Evolutionary conservation across 2,329 filamentous ascomycete genomes (phyloP), one percentile per base, ranked within the genome.

Genomic region (Epicoccum nigrum): DNA sequence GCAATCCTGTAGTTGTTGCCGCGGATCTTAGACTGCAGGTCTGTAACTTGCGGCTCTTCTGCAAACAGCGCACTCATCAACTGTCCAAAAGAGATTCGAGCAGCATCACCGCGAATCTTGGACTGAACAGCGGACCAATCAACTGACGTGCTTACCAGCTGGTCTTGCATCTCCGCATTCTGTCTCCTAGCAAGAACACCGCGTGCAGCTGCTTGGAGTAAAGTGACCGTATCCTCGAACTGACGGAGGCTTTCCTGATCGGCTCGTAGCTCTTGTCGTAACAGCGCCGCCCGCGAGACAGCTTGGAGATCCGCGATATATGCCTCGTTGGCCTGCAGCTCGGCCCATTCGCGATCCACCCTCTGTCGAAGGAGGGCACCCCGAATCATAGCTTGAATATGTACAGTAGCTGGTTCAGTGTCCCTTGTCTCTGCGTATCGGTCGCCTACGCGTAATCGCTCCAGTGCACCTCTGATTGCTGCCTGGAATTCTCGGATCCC

Each of bases 121-220:
- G 79, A 76, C 62, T 82, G 80, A 47, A 83, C 65, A 45, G 63
- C 54, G 37, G 66, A 68, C 71, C 77, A 80, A 62, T 70, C 60
- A 32, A 70, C 58, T 21, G 74, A 65, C 16, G 72, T 73, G 50
- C 70, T 71, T 59, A 70, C 71, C 51, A 83, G 68, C 38, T 71
- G 70, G 30, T 76, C 58, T 49, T 73, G 68, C 31, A 77, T 58
- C n/a, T 70, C 65, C 1, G 69, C 68, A 31, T 78, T 74, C 27
- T 65, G 68, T 28, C 68, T 69, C 58, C 78, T 75, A 51, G 73
- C 72, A 38, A 73, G 59, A 34, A 62, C 59, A 20, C 69, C 89
- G 72, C 88, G 82, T 28, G 83, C 80, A 52, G 83, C 82, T 62
- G 87, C 84, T 75, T 92, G 89, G 51, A 92, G 72, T 45, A 77